phyloP scores from a whole-genome alignment of 2,329 filamentous ascomycete species.

The Aspergillus aculeatus region DNA sequence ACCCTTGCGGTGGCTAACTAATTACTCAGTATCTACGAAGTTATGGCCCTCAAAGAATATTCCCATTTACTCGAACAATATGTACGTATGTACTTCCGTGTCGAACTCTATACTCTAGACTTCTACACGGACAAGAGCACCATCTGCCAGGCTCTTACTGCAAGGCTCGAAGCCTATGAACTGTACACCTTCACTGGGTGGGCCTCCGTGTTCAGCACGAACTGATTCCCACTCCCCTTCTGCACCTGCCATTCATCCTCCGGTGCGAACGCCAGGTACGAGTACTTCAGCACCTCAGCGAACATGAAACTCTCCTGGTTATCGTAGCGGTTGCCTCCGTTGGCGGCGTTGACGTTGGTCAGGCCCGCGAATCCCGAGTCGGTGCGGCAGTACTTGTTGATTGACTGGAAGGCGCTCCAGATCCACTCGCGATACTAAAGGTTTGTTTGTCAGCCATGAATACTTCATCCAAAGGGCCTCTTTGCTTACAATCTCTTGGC shows the following conservation, averaged over 20 bases:
- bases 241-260: conserved; percentile 62
- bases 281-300: conserved; percentile 83
- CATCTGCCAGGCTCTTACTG: not conserved
- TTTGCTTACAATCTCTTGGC: conserved; percentile 54
- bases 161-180: not conserved
- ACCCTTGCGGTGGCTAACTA: too few species aligned
- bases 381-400: conserved; percentile 63
- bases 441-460: conserved; percentile 10
- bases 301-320: conserved; percentile 87
- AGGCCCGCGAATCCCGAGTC: conserved; percentile 68
- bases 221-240: conserved; percentile 51
- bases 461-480: not conserved
- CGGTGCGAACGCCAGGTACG: conserved; percentile 66
- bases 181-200: conserved; percentile 48
- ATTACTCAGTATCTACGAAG: too few species aligned
- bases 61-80: not conserved
- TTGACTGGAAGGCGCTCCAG: conserved; percentile 72
- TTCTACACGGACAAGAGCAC: not conserved
- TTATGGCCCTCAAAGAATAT: too few species aligned
- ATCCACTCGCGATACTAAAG: conserved; percentile 73
- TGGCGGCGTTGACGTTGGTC: conserved; percentile 61
- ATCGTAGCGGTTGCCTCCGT: conserved; percentile 63
- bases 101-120: not conserved
- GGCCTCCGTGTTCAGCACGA: conserved; percentile 65
- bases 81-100: not conserved